phyloP scores from a whole-genome alignment of 1,284 basidiomycete genomes.

The Ceratobasidium sp. region DNA sequence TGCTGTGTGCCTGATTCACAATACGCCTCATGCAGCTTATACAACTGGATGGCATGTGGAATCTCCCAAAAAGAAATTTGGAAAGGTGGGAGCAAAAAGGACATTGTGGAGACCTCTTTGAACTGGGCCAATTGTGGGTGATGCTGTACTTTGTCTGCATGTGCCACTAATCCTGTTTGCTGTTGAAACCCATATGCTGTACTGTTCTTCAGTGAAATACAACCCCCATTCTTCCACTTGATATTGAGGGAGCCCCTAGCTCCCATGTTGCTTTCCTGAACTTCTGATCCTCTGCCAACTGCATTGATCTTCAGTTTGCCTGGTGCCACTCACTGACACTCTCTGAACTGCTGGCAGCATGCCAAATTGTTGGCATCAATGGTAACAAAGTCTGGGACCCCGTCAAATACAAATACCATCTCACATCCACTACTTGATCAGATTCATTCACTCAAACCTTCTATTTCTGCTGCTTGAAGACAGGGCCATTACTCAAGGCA shows the following conservation, averaged over 20 bases:
- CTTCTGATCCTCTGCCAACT: background rate
- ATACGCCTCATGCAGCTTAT: too few relatives aligned
- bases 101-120: too few relatives aligned
- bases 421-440: background rate
- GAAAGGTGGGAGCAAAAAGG: too few relatives aligned
- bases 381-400: background rate
- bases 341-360: background rate
- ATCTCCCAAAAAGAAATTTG: too few relatives aligned
- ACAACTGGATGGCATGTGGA: too few relatives aligned
- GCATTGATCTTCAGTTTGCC: background rate
- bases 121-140: too few relatives aligned
- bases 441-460: background rate
- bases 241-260: constrained; percentile 7
- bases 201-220: background rate
- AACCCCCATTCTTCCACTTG: background rate
- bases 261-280: background rate
- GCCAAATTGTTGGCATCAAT: background rate
- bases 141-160: too few relatives aligned
- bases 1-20: too few relatives aligned
- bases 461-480: background rate
- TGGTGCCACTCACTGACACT: background rate
- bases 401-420: background rate
- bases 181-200: background rate
- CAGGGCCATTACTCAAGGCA: constrained; percentile 3
- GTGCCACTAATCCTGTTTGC: too few relatives aligned